Percentiles rank a stretch among this genome's conserved stretches.
phyloP scores from a whole-genome alignment of 371 early-diverging fungal species.

The Mucor circinelloides region DNA sequence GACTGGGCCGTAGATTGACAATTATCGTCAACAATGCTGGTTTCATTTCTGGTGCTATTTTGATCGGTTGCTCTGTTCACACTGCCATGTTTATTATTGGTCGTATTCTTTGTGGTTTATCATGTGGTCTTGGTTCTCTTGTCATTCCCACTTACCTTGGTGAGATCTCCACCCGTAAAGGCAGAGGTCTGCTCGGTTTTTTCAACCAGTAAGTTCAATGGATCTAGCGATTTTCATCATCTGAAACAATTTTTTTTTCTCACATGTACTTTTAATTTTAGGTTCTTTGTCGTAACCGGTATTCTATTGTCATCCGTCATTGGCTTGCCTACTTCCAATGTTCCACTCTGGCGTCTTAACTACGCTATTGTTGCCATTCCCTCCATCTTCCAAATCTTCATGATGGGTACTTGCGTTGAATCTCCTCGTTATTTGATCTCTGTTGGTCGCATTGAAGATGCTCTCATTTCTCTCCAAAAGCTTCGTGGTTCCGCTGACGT shows the following conservation, averaged over 20 bases:
- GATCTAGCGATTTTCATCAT: background rate
- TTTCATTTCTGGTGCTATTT: conserved; percentile 65
- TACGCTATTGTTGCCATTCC: conserved; percentile 69
- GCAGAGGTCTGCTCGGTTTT: conserved; percentile 71
- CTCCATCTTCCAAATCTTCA: conserved; percentile 65
- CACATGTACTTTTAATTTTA: background rate
- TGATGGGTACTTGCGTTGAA: conserved; percentile 77
- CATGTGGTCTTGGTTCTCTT: conserved; percentile 80
- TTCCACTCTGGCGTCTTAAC: conserved; percentile 72
- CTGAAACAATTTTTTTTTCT: background rate
- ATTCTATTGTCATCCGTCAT: conserved; percentile 70
- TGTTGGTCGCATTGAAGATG: conserved; percentile 57
- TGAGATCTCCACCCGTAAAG: conserved; percentile 74
- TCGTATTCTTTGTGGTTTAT: conserved; percentile 80
- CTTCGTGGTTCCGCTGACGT: conserved; percentile 48
- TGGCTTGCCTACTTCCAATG: conserved; percentile 60
- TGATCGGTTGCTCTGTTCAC: conserved; percentile 60
- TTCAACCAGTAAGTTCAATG: conserved; percentile 62
- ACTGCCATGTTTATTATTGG: conserved; percentile 74
- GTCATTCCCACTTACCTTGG: conserved; percentile 82
- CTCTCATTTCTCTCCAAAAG: conserved; percentile 52
- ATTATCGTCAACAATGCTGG: conserved; percentile 64
- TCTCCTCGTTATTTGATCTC: conserved; percentile 75
- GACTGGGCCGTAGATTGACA: conserved; percentile 65
- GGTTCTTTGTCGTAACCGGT: conserved; percentile 70